Base-by-base conservation (phyloP, 2,329 filamentous ascomycete genomes). In the Microthyrium microscopicum region DNA sequence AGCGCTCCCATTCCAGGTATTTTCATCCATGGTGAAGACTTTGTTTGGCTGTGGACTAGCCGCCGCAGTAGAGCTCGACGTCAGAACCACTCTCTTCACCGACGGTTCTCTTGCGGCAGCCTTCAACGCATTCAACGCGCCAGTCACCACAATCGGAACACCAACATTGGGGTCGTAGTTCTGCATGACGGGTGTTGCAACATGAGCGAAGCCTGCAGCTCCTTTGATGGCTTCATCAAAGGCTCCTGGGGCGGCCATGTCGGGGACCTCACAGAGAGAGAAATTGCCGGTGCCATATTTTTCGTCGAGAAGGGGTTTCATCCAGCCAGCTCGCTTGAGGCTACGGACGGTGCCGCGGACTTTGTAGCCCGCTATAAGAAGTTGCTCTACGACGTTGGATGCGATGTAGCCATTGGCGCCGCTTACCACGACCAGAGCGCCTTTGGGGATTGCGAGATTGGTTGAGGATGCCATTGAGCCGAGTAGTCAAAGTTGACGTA, bases 31-130 rank as follows among this genome's bases (percentile, higher is more conserved):
- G 4, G 43, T 41, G 34, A 56, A 49, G 15, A 51, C 43, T 25
- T 54, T 46, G 29, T 54, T 45, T 0, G 51, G 48, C 11, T 43
- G 47, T 1, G 59, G 52, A 1, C 51, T 46, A 1, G 45, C 45
- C 13, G 49, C 48, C 4, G 56, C 51, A 4, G 39, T 43, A n/a
- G 51, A 54, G 21, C 43, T 57, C 20, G 52, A 57, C 4, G 55
- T 61, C 31, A 49, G 51, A 20, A 60, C 56, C 13, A 61, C 46
- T 8, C 52, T 44, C 36, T 56, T 58, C 13, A 67, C 43, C 0
- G 46, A 52, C 0, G 52, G 44, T 26, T 51, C 46, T 16, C 50
- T 51, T 2, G 46, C 41, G 0, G 59, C 56, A 2, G 61, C 51
- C 1, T 50, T 42, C 0, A 64, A 44, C 12, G 59, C 42, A 18